These are phyloP conservation scores for Microthyrium microscopicum DNA, from an alignment of 2,329 filamentous ascomycete species.

Conservation along the genomic window DNA sequence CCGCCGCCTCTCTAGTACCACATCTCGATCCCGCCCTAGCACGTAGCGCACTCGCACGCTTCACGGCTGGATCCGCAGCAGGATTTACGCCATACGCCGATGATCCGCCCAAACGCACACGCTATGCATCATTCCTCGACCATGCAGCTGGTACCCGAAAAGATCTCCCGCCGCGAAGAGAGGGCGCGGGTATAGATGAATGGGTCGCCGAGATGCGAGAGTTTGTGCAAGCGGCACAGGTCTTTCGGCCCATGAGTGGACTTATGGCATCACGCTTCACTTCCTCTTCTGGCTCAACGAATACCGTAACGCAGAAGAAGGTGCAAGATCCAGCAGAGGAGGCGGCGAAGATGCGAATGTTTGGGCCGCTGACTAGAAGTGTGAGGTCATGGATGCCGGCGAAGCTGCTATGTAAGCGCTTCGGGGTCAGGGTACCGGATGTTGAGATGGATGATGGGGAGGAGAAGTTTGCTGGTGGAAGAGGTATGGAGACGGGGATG, in stretches of 20 bases:
- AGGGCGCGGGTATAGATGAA: conserved; percentile 44
- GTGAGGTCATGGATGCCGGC: conserved; percentile 60
- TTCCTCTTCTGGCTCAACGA: conserved; percentile 36
- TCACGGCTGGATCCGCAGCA: conserved; percentile 36
- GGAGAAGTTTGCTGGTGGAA: conserved; percentile 12
- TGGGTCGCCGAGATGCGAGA: conserved; percentile 68
- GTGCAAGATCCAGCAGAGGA: conserved; percentile 56
- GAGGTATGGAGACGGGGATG: conserved; percentile 31
- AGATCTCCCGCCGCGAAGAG: conserved; percentile 39
- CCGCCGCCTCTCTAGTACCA: conserved; percentile 40
- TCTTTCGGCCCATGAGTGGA: conserved; percentile 85
- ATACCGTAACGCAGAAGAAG: conserved; percentile 10
- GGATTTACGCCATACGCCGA: conserved; percentile 75
- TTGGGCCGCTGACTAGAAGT: conserved; percentile 68
- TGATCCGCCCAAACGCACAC: conserved; percentile 58
- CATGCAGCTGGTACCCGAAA: conserved; percentile 44
- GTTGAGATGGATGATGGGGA: conserved; percentile 43
- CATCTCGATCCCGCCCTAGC: conserved; percentile 25
- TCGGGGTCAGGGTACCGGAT: conserved; percentile 50
- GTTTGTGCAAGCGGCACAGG: conserved; percentile 54
- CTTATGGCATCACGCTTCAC: conserved; percentile 92
- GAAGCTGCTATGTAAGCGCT: conserved; percentile 80
- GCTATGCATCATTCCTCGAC: conserved; percentile 72
- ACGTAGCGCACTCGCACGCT: conserved; percentile 28
- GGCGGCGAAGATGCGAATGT: conserved; percentile 84